These are phyloP conservation scores for Alternaria metachromatica DNA, from an alignment of 2,329 filamentous ascomycete species.

Conservation along the genomic window DNA sequence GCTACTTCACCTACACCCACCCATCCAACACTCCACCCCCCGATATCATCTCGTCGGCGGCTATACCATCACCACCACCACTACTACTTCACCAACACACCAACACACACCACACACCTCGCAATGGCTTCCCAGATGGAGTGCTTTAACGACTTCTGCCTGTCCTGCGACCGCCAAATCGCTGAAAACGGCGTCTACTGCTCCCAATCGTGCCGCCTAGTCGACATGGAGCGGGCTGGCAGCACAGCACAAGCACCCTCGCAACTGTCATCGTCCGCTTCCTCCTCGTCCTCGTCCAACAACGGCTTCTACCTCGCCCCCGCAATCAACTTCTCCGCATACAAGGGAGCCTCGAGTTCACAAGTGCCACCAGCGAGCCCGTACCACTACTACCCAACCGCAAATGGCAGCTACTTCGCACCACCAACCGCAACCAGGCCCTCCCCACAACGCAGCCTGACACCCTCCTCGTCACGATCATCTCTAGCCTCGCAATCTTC, in stretches of 20 bases:
- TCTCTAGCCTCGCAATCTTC: slow-evolving; percentile 79
- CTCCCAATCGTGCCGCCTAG: slow-evolving; percentile 87
- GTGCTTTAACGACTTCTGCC: slow-evolving; percentile 92
- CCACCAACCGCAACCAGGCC: slow-evolving; percentile 36
- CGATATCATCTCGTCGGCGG: background rate
- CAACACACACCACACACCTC: background rate
- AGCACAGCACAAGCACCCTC: slow-evolving; percentile 46
- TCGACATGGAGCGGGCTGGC: slow-evolving; percentile 78
- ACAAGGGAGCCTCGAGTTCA: slow-evolving; percentile 63
- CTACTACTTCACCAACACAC: slow-evolving; percentile 1
- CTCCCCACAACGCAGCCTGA: slow-evolving; percentile 51
- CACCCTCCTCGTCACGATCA: slow-evolving; percentile 77
- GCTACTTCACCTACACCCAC: background rate
- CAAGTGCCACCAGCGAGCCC: slow-evolving; percentile 56
- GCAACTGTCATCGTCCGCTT: slow-evolving; percentile 61
- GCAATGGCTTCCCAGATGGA: slow-evolving; percentile 55
- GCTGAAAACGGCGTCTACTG: slow-evolving; percentile 80
- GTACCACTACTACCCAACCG: slow-evolving; percentile 44
- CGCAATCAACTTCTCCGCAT: slow-evolving; percentile 75
- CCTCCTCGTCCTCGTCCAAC: slow-evolving; percentile 58
- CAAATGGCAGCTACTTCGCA: slow-evolving; percentile 49
- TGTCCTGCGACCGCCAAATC: slow-evolving; percentile 90
- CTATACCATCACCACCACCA: slow-evolving; percentile 4
- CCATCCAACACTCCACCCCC: background rate
- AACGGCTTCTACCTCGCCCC: slow-evolving; percentile 72